phyloP scores from a whole-genome alignment of 805 yeast species.

The Tetrapisispora pingtungensis region DNA sequence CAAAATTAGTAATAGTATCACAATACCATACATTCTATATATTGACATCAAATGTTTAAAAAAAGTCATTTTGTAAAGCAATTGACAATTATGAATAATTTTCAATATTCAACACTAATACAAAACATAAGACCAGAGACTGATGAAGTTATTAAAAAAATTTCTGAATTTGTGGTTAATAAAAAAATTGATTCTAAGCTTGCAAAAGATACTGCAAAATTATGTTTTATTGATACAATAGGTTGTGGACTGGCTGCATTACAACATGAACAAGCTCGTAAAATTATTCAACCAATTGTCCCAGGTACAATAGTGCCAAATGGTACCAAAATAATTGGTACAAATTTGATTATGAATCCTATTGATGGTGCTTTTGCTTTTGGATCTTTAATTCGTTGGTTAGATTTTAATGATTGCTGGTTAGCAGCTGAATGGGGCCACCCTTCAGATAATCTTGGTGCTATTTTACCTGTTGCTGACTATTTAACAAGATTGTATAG shows the following conservation, averaged over 20 bases:
- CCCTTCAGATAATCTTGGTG: constrained; percentile 53
- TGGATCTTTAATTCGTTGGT: constrained; percentile 50
- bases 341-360: constrained; percentile 42
- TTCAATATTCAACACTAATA: background rate
- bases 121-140: constrained; percentile 41
- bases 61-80: background rate
- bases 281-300: constrained; percentile 45
- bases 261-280: constrained; percentile 40
- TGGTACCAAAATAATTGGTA: constrained; percentile 48
- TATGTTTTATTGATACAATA: constrained; percentile 46
- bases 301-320: constrained; percentile 47
- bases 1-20: too few species aligned
- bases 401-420: constrained; percentile 58
- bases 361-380: constrained; percentile 48
- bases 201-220: constrained; percentile 45
- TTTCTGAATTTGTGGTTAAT: constrained; percentile 41
- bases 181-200: constrained; percentile 36
- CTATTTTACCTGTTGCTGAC: constrained; percentile 50
- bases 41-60: too few species aligned
- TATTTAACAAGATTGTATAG: constrained; percentile 39
- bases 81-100: background rate
- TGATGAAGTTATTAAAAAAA: constrained; percentile 40
- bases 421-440: constrained; percentile 65
- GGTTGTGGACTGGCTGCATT: constrained; percentile 55
- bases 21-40: too few species aligned